phyloP scores from a whole-genome alignment of 148 eudicot genomes.

The Fagopyrum homotropicum region DNA sequence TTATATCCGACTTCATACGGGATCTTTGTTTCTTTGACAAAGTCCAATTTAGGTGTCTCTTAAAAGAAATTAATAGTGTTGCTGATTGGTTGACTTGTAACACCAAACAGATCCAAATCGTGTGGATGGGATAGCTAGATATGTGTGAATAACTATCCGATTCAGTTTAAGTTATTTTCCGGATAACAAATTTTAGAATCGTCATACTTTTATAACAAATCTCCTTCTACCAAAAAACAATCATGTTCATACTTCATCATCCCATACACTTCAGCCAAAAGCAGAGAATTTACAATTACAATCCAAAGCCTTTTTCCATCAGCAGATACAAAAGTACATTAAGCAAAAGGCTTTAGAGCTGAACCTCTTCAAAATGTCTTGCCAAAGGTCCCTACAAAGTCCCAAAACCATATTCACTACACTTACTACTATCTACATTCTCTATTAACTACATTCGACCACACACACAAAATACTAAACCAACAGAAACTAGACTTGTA shows the following conservation, averaged over 20 bases:
- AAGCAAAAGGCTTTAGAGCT: not conserved
- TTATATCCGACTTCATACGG: too few relatives aligned
- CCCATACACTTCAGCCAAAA: not conserved
- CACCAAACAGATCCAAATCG: too few relatives aligned
- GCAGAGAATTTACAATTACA: not conserved
- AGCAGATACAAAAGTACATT: not conserved
- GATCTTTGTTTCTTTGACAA: too few relatives aligned
- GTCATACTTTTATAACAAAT: too few relatives aligned
- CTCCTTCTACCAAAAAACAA: too few relatives aligned
- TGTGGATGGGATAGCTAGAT: too few relatives aligned
- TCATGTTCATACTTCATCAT: not conserved
- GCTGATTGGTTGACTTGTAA: too few relatives aligned
- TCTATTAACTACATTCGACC: not conserved
- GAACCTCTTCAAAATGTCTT: not conserved
- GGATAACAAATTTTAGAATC: too few relatives aligned
- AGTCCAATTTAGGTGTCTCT: too few relatives aligned
- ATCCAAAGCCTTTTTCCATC: not conserved
- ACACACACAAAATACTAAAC: not conserved
- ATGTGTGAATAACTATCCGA: too few relatives aligned
- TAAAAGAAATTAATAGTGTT: too few relatives aligned
- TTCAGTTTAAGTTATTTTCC: too few relatives aligned
- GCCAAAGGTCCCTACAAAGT: not conserved
- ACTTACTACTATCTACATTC: slow-evolving; percentile 2
- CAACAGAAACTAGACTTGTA: not conserved
- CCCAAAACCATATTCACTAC: not conserved